Base-by-base conservation (phyloP, 306 rosid species). In the Notholithocarpus densiflorus region DNA sequence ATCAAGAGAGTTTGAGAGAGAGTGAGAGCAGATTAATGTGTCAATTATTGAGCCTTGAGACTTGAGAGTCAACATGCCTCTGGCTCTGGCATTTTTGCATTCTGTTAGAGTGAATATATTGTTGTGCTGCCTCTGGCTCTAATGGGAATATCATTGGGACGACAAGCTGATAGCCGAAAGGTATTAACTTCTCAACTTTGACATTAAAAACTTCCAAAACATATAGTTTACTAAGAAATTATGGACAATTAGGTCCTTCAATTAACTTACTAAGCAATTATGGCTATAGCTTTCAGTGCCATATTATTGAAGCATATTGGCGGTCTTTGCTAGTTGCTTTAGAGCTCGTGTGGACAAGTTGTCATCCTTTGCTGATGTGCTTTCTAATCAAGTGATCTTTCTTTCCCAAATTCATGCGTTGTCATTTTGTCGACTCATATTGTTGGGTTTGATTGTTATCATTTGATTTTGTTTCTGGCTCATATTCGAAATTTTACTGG, bases 261-360 rank as follows among this genome's bases (percentile, higher is more conserved):
- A 20, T 19, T 76, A 32, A 7, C 37, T 81, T 82, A 76, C 78
- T 26, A 5, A 34, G 8, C 40, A 34, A 34, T 1, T 34, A 34
- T 34, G 40, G 37, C 37, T 1, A 1, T 32, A 55, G 56, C 68
- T 53, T 72, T 66, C 68, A 64, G 14, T 72, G 79, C 77, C 66
- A 76, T 79, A 61, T 65, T 61, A 87, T 53, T 61, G 80, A 74
- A 5, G 24, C 82, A 80, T 72, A 51, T 75, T 82, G 82, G 57
- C 72, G 84, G 71, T 85, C 84, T 88, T 85, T 82, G 80, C 89
- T 86, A 84, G 92, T 86, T 86, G 86, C 87, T 86, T 86, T 89
- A 80, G 87, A 84, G 90, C 77, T 86, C 81, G 73, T 80, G 85
- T 84, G 78, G 87, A 75, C 84, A 73, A 68, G 66, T 56, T 77